Base-by-base conservation (phyloP, 192 early-diverging fungal genomes). In the Coemansia sp. region DNA sequence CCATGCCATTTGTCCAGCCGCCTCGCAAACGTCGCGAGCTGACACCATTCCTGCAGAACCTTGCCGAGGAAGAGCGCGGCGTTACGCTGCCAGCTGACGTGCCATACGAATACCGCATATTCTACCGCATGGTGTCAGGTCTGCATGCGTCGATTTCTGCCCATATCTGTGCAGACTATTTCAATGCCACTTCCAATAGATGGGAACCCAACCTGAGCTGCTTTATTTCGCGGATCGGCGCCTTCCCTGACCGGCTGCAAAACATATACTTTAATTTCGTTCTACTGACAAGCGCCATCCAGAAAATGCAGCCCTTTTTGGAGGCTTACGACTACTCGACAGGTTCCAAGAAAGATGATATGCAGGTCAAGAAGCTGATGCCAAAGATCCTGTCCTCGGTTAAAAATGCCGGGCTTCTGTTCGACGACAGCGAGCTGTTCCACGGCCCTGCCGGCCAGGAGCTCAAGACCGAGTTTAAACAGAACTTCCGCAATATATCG, bases 201-300 rank as follows among this genome's bases (percentile, higher is more conserved):
- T 99, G 98, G 98, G 91, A 90, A 45, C 90, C 89, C 32, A 95
- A 96, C 70, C 85, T 96, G 39, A 90, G 93, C 41, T 99, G 98
- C 78, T 99, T 96, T 76, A 86, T 91, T 17, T 84, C 88, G 17
- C 94, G 96, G 43, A 88, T 99, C 55, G 96, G 92, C 28, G 79
- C 87, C 53, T 90, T 92, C 76, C 96, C 95, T 5, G 95, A 98
- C 58, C 89, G 97, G 18, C 73, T 99, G 68, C 87, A 97, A 70
- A 99, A 98, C 85, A 88, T 97, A 41, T 98, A 98, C 79, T 98
- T 98, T 79, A 91, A 91, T 55, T 97, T 95, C 79, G 92, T 90
- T 2, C 84, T 99, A 5, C 79, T 97, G 8, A 74, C 95, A 5
- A 86, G 97, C 12, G 92, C 98, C 0, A 84, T 98, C 22, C 83